Evolutionary conservation across 2,329 filamentous ascomycete genomes (phyloP).

Genomic region (Nemania sp.): DNA sequence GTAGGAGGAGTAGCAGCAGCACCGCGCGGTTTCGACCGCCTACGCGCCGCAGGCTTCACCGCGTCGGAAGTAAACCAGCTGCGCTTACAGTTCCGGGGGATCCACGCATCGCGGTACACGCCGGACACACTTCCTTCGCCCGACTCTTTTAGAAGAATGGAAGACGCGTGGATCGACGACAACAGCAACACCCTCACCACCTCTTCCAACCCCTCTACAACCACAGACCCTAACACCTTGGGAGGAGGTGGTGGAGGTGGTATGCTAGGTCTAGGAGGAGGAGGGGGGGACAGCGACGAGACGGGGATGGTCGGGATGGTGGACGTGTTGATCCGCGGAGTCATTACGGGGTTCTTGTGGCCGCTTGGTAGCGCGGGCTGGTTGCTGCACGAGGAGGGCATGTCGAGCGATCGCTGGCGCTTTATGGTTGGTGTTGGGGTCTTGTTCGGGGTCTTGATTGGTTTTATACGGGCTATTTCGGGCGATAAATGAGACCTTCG

Average conservation of each 20-base stretch:
- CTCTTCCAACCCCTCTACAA: too few species aligned
- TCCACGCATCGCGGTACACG: conserved; percentile 80
- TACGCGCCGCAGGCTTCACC: conserved; percentile 81
- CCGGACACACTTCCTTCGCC: conserved; percentile 87
- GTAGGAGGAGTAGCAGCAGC: too few species aligned
- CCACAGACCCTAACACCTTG: too few species aligned
- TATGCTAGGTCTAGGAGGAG: conserved; percentile 38
- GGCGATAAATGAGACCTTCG: conserved; percentile 33
- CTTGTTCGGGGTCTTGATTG: conserved; percentile 55
- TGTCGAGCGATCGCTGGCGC: conserved; percentile 83
- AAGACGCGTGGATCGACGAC: conserved; percentile 89
- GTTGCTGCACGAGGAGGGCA: conserved; percentile 82
- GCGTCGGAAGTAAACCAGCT: conserved; percentile 80
- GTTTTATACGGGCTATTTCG: conserved; percentile 42
- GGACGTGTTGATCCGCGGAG: conserved; percentile 85
- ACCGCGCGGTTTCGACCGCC: conserved; percentile 84
- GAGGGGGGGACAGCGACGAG: conserved; percentile 48
- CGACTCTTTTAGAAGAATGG: conserved; percentile 72
- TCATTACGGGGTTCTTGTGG: conserved; percentile 93
- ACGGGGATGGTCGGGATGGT: conserved; percentile 60
- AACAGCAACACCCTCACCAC: conserved; percentile 46
- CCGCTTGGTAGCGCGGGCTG: conserved; percentile 84
- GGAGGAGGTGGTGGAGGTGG: conserved; percentile 41
- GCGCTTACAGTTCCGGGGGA: conserved; percentile 83
- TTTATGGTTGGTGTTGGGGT: conserved; percentile 87